Percentiles rank a stretch among this genome's conserved stretches.
phyloP scores from a whole-genome alignment of 2,329 filamentous ascomycete species.

The Ceratocystis papillata region DNA sequence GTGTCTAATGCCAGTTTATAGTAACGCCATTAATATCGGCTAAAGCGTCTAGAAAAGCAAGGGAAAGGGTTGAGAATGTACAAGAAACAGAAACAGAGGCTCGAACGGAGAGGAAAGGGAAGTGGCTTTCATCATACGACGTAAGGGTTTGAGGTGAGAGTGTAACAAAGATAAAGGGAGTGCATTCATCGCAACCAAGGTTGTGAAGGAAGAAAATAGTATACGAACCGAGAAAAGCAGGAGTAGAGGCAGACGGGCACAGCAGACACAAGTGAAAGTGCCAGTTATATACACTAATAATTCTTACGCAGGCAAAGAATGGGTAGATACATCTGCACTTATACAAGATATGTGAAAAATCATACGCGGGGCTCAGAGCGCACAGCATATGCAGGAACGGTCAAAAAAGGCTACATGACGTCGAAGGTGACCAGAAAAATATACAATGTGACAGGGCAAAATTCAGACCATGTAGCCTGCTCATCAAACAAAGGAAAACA shows the following conservation, averaged over 20 bases:
- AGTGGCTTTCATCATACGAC: not conserved
- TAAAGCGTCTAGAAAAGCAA: constrained; percentile 3
- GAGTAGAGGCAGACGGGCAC: too few species aligned
- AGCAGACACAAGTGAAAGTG: too few species aligned
- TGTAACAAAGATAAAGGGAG: not conserved
- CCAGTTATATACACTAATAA: too few species aligned
- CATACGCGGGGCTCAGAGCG: not conserved
- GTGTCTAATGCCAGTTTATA: not conserved
- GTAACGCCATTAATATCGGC: not conserved
- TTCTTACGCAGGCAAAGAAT: not conserved
- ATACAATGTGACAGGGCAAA: too few species aligned
- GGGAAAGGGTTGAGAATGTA: constrained; percentile 1
- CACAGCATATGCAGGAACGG: not conserved
- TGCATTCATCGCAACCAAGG: too few species aligned
- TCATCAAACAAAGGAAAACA: not conserved
- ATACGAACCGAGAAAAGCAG: not conserved
- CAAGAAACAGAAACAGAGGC: not conserved
- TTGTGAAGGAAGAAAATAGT: not conserved
- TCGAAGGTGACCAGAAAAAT: too few species aligned
- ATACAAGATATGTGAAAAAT: not conserved
- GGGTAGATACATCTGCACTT: not conserved
- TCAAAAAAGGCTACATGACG: not conserved
- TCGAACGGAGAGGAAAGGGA: not conserved
- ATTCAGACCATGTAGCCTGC: not conserved
- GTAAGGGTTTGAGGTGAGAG: not conserved